Evolutionary conservation across 805 yeast genomes (phyloP), one percentile per base, ranked within the genome.

Genomic region (Sugiyamaella mastotermitis): DNA sequence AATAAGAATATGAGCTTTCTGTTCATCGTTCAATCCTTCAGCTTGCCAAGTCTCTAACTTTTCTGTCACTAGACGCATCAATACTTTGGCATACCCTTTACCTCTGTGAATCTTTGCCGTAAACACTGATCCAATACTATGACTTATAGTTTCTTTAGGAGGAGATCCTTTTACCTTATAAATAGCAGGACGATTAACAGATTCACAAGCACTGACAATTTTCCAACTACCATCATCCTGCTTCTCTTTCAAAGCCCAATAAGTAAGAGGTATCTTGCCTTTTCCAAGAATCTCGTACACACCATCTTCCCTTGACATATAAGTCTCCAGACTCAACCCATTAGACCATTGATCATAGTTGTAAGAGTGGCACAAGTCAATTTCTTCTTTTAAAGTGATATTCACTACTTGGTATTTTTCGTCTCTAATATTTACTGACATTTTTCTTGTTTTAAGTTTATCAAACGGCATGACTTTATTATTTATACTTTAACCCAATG

Each of bases 111-210:
- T 48, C 11, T 59, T 55, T 5, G 68, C 56, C 0, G 83, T 77
- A 52, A 59, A 78, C 1, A 80, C 85, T 8, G 78, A 74, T 17
- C 84, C 85, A 41, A 79, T 57, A 14, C 54, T 48, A 20, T 51
- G 55, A 34, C 52, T 49, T 3, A 37, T 36, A 13, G 51, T 45
- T 3, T 43, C 44, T 7, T 31, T 24, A 25, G 51, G 38, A 7
- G 45, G 38, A 26, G 44, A 37, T 4, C 48, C 55, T 23, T 45
- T 46, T 20, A 25, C 16, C 37, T 53, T 49, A 39, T 45, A 36
- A n/a, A 43, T 35, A 0, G 59, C 59, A 2, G 56, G 58, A 9
- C 68, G 73, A 61, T 25, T 66, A 23, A 64, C 49, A n/a, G 63
- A 50, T 50, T 78, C 79, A 31, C 56, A 68, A 21, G 74, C 71